Percentiles rank a stretch among this genome's conserved stretches.
These are phyloP conservation scores for Novymonas esmeraldas DNA, from an alignment of 208 protist genomes.

Conservation along the genomic window DNA sequence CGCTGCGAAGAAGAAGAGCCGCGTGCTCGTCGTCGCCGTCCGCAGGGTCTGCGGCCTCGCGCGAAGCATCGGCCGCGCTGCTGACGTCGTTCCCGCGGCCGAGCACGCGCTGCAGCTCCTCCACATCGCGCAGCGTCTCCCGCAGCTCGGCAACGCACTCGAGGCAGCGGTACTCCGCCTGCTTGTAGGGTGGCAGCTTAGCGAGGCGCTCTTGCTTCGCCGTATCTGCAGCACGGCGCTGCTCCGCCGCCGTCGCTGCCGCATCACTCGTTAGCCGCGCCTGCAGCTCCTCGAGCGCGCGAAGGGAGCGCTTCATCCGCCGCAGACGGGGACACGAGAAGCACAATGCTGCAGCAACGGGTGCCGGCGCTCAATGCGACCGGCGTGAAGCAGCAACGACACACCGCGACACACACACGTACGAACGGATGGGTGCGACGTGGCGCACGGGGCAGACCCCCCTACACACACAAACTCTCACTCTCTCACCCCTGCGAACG, in stretches of 20 bases:
- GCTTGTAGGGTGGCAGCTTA: constrained; percentile 51
- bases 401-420: no score
- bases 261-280: constrained; percentile 2
- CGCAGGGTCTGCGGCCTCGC: background rate
- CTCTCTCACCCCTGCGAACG: no score
- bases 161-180: constrained; percentile 52
- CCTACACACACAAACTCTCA: no score
- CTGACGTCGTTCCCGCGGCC: background rate
- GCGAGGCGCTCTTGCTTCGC: constrained; percentile 25
- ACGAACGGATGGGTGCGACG: no score
- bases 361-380: no score
- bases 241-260: background rate
- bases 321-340: background rate
- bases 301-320: constrained; percentile 28
- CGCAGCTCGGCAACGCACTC: constrained; percentile 55
- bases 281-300: constrained; percentile 17
- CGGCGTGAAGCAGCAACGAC: no score
- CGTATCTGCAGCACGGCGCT: constrained; percentile 13
- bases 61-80: background rate
- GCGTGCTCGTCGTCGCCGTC: constrained; percentile 13
- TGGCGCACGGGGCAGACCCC: no score
- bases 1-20: constrained; percentile 17
- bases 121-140: constrained; percentile 26
- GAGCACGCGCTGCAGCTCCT: constrained; percentile 20
- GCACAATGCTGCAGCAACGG: no score